Base-by-base conservation (phyloP, 768 basidiomycete genomes). In the Lactarius akahatsu region DNA sequence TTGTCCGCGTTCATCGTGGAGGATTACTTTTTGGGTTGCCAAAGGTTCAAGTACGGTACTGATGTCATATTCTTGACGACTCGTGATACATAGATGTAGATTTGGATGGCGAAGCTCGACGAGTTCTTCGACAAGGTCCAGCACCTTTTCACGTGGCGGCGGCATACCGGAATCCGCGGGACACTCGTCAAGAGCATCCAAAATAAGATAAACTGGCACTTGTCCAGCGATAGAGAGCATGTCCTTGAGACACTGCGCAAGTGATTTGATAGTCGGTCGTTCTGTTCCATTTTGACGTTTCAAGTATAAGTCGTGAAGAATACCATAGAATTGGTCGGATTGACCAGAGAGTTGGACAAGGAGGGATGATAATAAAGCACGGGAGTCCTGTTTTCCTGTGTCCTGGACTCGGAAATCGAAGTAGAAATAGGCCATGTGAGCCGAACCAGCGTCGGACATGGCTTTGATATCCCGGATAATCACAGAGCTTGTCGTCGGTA, bases 161-260 rank as follows among this genome's bases (percentile, higher is more conserved):
- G 23, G 50, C 13, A 15, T 26, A 26, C 50, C 50, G 10, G 26
- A 26, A 50, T 50, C 47, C 50, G 50, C 16, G 16, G 41, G 50
- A 16, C 50, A 52, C 26, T 52, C 50, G 50, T 52, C 50, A 52
- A 52, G 50, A 26, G 50, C 50, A 16, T 52, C 50, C 13, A 52
- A 28, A 52, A 52, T 26, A 15, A 52, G 50, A 26, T 52, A 52
- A 52, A 52, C 26, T 26, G 50, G 26, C 26, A 15, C 23, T 15
- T 28, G 50, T 52, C 50, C 50, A 0, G 10, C 23, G 47, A 11
- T 4, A 5, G 26, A 26, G 23, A 52, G 50, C 26, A 52, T 52
- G 11, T 26, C 50, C 26, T 52, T 26, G 50, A 52, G 50, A 26
- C 50, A 52, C 26, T 26, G 50, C 26, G 26, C 50, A 15, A 52